phyloP scores from a whole-genome alignment of 1,284 basidiomycete genomes.

The Ustanciosporium gigantosporum region DNA sequence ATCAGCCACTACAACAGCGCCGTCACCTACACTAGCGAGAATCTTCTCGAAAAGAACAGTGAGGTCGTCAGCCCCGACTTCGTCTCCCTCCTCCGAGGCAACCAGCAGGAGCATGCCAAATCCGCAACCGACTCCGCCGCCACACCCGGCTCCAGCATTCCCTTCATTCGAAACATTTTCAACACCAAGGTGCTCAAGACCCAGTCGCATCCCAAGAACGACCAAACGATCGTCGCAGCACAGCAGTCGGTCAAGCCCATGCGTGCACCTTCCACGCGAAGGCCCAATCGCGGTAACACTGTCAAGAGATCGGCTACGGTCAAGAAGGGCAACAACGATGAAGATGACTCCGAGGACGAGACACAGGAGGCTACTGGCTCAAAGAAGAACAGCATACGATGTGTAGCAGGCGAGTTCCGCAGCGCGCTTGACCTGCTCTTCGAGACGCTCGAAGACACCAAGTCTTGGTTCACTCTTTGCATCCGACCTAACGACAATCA shows the following conservation, averaged over 20 bases:
- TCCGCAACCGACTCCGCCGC: conserved; percentile 31
- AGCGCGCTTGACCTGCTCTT: conserved; percentile 81
- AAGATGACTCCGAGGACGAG: conserved; percentile 63
- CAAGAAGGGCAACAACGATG: conserved; percentile 68
- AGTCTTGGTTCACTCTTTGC: conserved; percentile 90
- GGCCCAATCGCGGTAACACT: conserved; percentile 42
- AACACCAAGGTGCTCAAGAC: conserved; percentile 83
- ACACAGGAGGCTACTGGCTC: conserved; percentile 22
- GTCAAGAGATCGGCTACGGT: conserved; percentile 45
- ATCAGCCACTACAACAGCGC: conserved; percentile 89
- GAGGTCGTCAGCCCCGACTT: conserved; percentile 91
- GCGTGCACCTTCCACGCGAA: conserved; percentile 74
- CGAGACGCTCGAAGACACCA: conserved; percentile 84
- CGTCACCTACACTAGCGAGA: conserved; percentile 86
- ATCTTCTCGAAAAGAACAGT: conserved; percentile 84
- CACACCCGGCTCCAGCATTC: conserved; percentile 58
- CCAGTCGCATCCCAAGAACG: conserved; percentile 84
- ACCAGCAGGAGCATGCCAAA: conserved; percentile 51
- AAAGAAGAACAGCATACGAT: conserved; percentile 60
- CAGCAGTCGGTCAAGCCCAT: conserved; percentile 91
- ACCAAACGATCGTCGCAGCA: conserved; percentile 90
- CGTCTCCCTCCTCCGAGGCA: conserved; percentile 80
- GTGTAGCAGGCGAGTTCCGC: conserved; percentile 85
- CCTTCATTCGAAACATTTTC: conserved; percentile 89
- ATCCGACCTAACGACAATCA: conserved; percentile 93